A percentile compares a stretch with the other conserved stretches of the same genome.
Evolutionary conservation across 192 early-diverging fungal genomes (phyloP).

Genomic region (Rhizoclosmatium globosum): DNA sequence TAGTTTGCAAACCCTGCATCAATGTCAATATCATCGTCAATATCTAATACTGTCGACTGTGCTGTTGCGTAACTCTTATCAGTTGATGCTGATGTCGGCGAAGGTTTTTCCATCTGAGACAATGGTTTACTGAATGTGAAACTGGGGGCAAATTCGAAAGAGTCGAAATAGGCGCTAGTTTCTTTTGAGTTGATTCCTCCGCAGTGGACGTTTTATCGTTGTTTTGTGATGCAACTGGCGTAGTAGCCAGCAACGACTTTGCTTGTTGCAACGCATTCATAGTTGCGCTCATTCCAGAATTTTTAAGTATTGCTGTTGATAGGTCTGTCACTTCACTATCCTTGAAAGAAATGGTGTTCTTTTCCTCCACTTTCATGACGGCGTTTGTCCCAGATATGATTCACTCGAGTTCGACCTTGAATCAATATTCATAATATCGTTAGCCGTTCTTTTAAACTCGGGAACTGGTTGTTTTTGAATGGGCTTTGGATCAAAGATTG

Average conservation of each 20-base stretch:
- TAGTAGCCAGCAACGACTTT: not conserved
- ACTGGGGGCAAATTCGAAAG: conserved; percentile 23
- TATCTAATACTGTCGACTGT: conserved; percentile 1
- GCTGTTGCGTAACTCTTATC: not conserved
- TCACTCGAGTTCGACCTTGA: not conserved
- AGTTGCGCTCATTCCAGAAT: conserved; percentile 12
- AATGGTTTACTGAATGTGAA: conserved; percentile 5
- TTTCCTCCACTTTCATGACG: no score
- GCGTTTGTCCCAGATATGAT: no score
- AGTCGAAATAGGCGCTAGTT: conserved; percentile 8
- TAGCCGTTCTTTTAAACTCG: not conserved
- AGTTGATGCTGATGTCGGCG: not conserved
- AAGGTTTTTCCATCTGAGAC: no score
- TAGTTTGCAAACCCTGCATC: conserved; percentile 26
- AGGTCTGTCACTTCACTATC: not conserved
- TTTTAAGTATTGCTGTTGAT: not conserved
- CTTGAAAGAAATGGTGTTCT: no score
- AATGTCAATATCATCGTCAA: conserved; percentile 10
- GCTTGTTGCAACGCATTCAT: conserved; percentile 11
- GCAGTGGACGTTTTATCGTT: not conserved
- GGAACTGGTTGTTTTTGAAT: not conserved
- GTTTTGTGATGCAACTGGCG: not conserved
- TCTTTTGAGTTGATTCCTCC: not conserved
- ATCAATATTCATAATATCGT: no score
- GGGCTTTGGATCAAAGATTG: not conserved